phyloP scores from a whole-genome alignment of 306 rosid species.

The Oxytropis ochrocephala region DNA sequence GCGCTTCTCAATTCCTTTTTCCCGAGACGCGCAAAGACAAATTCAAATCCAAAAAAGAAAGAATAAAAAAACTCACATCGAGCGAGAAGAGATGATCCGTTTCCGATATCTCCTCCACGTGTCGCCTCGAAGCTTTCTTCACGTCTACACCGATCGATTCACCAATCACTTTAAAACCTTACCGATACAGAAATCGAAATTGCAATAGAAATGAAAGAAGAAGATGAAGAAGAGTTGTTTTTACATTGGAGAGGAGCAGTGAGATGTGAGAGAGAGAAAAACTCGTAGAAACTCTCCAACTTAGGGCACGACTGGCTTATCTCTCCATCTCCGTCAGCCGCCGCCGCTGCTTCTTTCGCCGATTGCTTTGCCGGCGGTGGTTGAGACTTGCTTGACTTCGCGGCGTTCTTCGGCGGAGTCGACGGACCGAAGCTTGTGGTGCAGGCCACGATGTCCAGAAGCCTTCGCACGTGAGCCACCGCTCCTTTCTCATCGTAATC shows the following conservation, averaged over 20 bases:
- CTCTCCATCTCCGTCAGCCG: constrained; percentile 52
- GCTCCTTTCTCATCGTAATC: constrained; percentile 69
- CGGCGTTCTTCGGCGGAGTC: constrained; percentile 25
- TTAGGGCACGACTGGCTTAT: constrained; percentile 69
- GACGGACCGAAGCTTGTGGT: constrained; percentile 76
- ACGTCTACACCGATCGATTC: constrained; percentile 44
- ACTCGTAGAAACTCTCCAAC: constrained; percentile 86
- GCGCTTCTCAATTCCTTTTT: background rate
- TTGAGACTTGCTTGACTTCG: constrained; percentile 39
- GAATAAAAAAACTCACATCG: constrained; percentile 40
- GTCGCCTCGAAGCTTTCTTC: constrained; percentile 52
- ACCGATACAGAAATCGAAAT: background rate
- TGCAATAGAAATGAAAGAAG: background rate
- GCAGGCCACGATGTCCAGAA: constrained; percentile 81
- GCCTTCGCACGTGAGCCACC: constrained; percentile 70
- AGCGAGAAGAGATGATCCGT: constrained; percentile 73
- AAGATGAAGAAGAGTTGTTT: background rate
- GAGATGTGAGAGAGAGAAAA: constrained; percentile 87
- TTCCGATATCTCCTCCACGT: constrained; percentile 57
- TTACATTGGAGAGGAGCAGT: constrained; percentile 85
- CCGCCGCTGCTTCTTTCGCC: constrained; percentile 34
- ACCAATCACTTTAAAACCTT: background rate
- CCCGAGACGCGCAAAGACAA: background rate
- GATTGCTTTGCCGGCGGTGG: constrained; percentile 19
- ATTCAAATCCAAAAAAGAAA: background rate